Percentiles rank a stretch among this genome's conserved stretches.
phyloP scores from a whole-genome alignment of 768 basidiomycete species.

The Leccinum aurantiacum region DNA sequence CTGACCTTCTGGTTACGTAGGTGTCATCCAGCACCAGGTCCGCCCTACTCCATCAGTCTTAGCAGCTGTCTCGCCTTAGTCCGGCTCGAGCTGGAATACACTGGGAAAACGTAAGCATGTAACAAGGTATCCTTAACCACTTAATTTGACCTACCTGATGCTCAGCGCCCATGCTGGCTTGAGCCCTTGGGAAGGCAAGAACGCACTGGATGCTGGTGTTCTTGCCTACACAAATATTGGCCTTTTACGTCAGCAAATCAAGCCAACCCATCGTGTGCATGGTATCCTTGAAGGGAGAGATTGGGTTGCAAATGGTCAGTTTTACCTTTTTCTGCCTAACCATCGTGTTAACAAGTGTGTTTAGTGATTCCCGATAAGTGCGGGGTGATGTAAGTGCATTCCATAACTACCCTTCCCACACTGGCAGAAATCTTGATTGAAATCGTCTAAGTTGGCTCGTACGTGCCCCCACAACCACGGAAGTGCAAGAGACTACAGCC shows the following conservation, averaged over 20 bases:
- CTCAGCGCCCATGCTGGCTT: slow-evolving; percentile 72
- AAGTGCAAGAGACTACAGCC: slow-evolving; percentile 53
- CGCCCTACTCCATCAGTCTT: slow-evolving; percentile 60
- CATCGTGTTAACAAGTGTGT: too few relatives aligned
- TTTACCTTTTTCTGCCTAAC: slow-evolving; percentile 14
- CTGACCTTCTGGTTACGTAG: slow-evolving; percentile 33
- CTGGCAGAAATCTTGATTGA: not conserved
- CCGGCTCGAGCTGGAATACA: slow-evolving; percentile 58
- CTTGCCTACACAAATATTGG: slow-evolving; percentile 79
- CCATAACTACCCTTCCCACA: not conserved
- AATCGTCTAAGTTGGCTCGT: slow-evolving; percentile 57
- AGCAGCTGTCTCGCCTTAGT: slow-evolving; percentile 64
- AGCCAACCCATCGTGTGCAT: slow-evolving; percentile 76
- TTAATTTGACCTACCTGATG: too few relatives aligned
- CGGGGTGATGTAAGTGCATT: slow-evolving; percentile 55
- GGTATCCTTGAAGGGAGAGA: slow-evolving; percentile 76
- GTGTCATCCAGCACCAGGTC: slow-evolving; percentile 82
- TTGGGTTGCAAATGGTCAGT: slow-evolving; percentile 70
- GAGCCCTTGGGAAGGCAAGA: slow-evolving; percentile 85
- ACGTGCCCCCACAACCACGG: slow-evolving; percentile 66
- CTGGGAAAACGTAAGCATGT: slow-evolving; percentile 63
- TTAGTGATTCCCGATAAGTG: slow-evolving; percentile 83
- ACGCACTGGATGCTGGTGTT: slow-evolving; percentile 83
- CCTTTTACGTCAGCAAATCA: slow-evolving; percentile 77
- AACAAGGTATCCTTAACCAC: too few relatives aligned